phyloP scores from a whole-genome alignment of 306 rosid genomes.

The Cicer pinnatifidum region DNA sequence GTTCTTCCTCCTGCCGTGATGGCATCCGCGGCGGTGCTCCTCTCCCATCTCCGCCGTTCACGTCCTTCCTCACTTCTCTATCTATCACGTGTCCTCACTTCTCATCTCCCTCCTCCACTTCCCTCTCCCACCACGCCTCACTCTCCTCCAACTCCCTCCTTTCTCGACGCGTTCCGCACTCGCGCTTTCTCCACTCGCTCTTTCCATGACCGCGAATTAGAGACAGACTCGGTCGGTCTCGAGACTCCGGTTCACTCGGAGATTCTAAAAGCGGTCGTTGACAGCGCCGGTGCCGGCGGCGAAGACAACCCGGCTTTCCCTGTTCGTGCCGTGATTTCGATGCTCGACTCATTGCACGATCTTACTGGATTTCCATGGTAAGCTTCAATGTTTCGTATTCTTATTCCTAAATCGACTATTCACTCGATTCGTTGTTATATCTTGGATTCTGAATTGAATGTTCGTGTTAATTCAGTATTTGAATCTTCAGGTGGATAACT shows the following conservation, averaged over 20 bases:
- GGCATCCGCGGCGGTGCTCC: slow-evolving; percentile 59
- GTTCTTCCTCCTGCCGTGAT: slow-evolving; percentile 46
- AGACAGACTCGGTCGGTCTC: slow-evolving; percentile 35
- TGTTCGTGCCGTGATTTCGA: slow-evolving; percentile 54
- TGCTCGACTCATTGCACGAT: slow-evolving; percentile 75
- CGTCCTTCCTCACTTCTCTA: slow-evolving; percentile 46
- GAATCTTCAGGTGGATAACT: slow-evolving; percentile 75
- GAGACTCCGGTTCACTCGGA: slow-evolving; percentile 47
- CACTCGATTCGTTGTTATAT: not conserved
- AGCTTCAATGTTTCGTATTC: slow-evolving; percentile 35
- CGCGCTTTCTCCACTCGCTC: slow-evolving; percentile 61
- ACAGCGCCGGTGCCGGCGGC: slow-evolving; percentile 7
- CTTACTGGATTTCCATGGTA: slow-evolving; percentile 88
- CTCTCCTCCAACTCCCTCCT: slow-evolving; percentile 24
- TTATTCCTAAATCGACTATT: not conserved
- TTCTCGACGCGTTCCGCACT: slow-evolving; percentile 49
- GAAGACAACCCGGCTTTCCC: slow-evolving; percentile 56
- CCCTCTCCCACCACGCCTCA: slow-evolving; percentile 34
- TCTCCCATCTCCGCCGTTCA: slow-evolving; percentile 56
- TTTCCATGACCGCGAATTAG: slow-evolving; percentile 46
- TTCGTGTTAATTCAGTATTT: slow-evolving; percentile 41
- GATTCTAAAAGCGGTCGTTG: slow-evolving; percentile 42
- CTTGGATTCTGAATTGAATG: slow-evolving; percentile 14
- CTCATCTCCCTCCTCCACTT: slow-evolving; percentile 37
- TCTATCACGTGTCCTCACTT: slow-evolving; percentile 37